Evolutionary conservation across 768 basidiomycete species (phyloP).

Genomic region (Inosperma sp.): DNA sequence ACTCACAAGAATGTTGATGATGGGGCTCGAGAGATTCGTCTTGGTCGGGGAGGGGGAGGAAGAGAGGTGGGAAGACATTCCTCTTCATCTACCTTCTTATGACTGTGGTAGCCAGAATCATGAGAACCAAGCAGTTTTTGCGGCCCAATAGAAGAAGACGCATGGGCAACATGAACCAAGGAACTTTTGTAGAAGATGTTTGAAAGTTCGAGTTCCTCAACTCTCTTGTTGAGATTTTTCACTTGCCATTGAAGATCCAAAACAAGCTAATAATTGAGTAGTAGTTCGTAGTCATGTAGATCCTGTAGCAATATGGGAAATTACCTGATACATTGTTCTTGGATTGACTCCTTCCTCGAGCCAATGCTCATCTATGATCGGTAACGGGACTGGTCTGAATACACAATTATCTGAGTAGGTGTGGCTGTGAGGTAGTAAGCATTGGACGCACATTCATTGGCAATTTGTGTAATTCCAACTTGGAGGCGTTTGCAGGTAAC

Average conservation of each 20-base stretch:
- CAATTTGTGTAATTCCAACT: too few relatives aligned
- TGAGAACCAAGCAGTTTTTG: background rate
- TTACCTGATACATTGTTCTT: background rate
- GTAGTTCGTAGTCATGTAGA: background rate
- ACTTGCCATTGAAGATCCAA: background rate
- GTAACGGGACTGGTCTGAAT: too few relatives aligned
- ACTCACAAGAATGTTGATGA: background rate
- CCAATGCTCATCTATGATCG: too few relatives aligned
- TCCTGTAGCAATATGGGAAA: background rate
- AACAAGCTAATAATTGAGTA: background rate
- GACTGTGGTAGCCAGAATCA: too few relatives aligned
- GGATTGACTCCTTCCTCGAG: too few relatives aligned
- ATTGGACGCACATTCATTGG: too few relatives aligned
- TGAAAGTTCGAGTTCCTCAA: background rate
- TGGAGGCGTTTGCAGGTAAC: too few relatives aligned
- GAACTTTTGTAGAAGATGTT: background rate
- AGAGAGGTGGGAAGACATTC: background rate
- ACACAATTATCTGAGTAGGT: too few relatives aligned
- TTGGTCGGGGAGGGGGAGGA: background rate
- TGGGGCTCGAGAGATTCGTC: background rate
- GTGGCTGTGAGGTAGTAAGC: too few relatives aligned
- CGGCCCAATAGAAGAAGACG: background rate
- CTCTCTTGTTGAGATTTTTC: background rate
- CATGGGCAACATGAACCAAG: background rate
- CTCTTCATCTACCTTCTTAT: too few relatives aligned